Percentiles rank a stretch among this genome's conserved stretches.
These are phyloP conservation scores for Fusarium penzigii DNA, from an alignment of 2,329 filamentous ascomycete species.

Conservation along the genomic window DNA sequence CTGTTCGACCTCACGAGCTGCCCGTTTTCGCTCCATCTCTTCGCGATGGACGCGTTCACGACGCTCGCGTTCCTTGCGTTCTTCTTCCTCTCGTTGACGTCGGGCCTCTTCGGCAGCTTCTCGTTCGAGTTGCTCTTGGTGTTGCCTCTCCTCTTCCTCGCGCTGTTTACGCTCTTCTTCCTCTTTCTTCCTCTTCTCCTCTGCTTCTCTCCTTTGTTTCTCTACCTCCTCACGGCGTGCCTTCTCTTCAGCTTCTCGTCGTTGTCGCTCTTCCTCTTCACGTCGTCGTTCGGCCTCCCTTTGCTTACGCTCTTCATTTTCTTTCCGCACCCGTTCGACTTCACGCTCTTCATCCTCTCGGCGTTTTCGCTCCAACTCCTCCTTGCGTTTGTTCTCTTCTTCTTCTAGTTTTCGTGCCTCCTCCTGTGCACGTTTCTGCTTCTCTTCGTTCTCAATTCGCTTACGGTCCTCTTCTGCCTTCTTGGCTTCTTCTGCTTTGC, in stretches of 20 bases:
- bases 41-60: conserved; percentile 45
- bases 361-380: conserved; percentile 31
- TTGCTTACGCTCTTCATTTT: conserved; percentile 35
- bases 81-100: conserved; percentile 53
- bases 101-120: conserved; percentile 52
- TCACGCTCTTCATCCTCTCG: conserved; percentile 36
- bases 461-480: conserved; percentile 38
- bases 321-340: conserved; percentile 38
- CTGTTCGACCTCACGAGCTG: conserved; percentile 53
- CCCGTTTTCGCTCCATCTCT: conserved; percentile 50
- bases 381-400: conserved; percentile 37
- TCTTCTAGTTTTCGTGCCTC: conserved; percentile 31
- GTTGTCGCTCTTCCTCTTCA: conserved; percentile 39
- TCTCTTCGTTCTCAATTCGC: conserved; percentile 33
- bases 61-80: conserved; percentile 52
- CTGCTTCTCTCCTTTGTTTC: conserved; percentile 35
- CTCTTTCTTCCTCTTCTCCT: conserved; percentile 41
- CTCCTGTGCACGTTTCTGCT: conserved; percentile 27
- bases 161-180: conserved; percentile 40
- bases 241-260: conserved; percentile 39
- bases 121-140: conserved; percentile 46
- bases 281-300: conserved; percentile 19
- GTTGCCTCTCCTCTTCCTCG: conserved; percentile 49
- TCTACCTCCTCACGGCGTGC: conserved; percentile 41
- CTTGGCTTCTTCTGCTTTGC: conserved; percentile 36